Evolutionary conservation across 1,284 basidiomycete species (phyloP).

Genomic region (Boletus mariae): DNA sequence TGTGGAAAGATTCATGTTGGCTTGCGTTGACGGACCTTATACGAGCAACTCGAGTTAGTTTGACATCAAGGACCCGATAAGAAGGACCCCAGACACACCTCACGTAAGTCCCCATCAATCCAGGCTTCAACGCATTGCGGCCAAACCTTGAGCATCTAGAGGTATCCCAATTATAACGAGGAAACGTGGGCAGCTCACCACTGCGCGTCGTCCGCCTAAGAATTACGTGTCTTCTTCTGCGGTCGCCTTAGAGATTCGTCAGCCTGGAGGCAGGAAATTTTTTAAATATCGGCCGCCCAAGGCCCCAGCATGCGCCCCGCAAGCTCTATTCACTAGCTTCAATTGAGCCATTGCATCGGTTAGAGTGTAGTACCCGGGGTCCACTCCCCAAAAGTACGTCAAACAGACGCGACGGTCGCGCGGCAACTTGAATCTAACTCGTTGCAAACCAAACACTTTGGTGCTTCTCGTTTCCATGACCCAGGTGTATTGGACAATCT

Average conservation of each 20-base stretch:
- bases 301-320: background rate
- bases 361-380: constrained; percentile 35
- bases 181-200: constrained; percentile 3
- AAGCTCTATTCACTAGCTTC: background rate
- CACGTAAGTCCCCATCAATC: constrained; percentile 18
- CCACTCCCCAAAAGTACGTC: constrained; percentile 29
- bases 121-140: background rate
- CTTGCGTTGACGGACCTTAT: constrained; percentile 35
- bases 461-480: constrained; percentile 4
- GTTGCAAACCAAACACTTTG: background rate
- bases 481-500: background rate
- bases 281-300: constrained; percentile 1
- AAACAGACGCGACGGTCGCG: constrained; percentile 36
- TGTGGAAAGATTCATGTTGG: constrained; percentile 35
- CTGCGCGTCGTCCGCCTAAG: background rate
- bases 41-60: constrained; percentile 27
- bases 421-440: background rate
- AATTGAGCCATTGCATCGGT: background rate
- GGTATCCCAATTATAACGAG: constrained; percentile 2
- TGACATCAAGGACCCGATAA: constrained; percentile 25
- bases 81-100: constrained; percentile 33
- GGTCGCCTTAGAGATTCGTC: background rate
- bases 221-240: constrained; percentile 1
- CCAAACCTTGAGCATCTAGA: constrained; percentile 5
- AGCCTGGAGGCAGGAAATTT: background rate